Evolutionary conservation across 2,329 filamentous ascomycete species (phyloP).

Genomic region (Xylariaceae sp.): DNA sequence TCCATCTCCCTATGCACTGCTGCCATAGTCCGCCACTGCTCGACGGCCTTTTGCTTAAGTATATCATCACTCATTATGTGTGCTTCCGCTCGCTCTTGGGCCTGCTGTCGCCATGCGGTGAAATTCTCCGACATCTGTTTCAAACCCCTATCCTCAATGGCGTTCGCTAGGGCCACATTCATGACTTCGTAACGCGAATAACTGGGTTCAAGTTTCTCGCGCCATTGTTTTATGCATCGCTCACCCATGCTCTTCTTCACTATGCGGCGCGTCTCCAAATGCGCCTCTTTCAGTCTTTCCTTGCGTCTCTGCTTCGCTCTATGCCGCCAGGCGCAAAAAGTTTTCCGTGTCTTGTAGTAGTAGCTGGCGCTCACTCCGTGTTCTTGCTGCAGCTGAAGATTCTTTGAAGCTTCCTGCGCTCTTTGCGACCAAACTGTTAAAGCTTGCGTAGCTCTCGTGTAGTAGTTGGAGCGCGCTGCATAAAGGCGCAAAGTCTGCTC

Average conservation of each 20-base stretch:
- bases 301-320: constrained; percentile 30
- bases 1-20: constrained; percentile 19
- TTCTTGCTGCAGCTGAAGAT: constrained; percentile 22
- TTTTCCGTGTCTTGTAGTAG: constrained; percentile 27
- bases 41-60: constrained; percentile 24
- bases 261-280: constrained; percentile 31
- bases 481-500: constrained; percentile 25
- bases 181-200: constrained; percentile 25
- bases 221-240: constrained; percentile 30
- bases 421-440: constrained; percentile 28
- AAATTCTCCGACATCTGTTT: constrained; percentile 21
- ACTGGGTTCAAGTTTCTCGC: constrained; percentile 25
- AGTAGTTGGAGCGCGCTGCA: constrained; percentile 30
- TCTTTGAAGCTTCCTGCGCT: constrained; percentile 18
- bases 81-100: constrained; percentile 23
- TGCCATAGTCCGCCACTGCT: constrained; percentile 25
- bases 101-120: constrained; percentile 27
- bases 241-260: constrained; percentile 33
- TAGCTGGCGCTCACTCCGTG: constrained; percentile 30
- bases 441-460: constrained; percentile 24
- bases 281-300: constrained; percentile 29
- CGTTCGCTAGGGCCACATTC: constrained; percentile 25
- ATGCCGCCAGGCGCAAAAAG: constrained; percentile 25
- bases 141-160: constrained; percentile 25
- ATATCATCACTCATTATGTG: constrained; percentile 19